phyloP scores from a whole-genome alignment of 2,329 filamentous ascomycete species.

The Penicillium glabrum region DNA sequence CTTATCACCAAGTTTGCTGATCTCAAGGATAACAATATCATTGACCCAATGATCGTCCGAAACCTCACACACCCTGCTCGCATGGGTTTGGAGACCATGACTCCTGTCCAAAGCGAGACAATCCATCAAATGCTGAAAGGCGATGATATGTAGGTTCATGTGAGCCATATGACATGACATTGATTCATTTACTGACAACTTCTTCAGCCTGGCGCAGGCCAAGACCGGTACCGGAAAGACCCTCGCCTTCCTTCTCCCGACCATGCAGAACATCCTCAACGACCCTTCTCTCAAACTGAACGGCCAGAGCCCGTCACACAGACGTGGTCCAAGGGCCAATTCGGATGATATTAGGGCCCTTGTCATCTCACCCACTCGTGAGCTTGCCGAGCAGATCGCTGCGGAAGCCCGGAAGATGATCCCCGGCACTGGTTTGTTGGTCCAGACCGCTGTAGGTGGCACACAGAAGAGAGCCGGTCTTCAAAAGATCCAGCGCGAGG shows the following conservation, averaged over 20 bases:
- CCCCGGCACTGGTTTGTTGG: constrained; percentile 63
- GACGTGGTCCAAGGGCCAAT: constrained; percentile 5
- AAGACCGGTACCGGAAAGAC: constrained; percentile 98
- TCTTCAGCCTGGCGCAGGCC: constrained; percentile 76
- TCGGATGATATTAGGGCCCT: constrained; percentile 57
- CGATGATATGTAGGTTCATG: constrained; percentile 69
- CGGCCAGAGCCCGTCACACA: constrained; percentile 8
- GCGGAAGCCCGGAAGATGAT: constrained; percentile 71
- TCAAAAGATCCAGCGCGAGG: constrained; percentile 64
- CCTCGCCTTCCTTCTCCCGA: constrained; percentile 83
- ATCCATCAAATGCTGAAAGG: constrained; percentile 79
- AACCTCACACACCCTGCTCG: constrained; percentile 61
- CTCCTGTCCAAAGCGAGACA: constrained; percentile 82
- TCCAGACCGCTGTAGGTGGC: constrained; percentile 85
- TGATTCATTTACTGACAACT: constrained; percentile 15
- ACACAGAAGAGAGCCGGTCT: constrained; percentile 74
- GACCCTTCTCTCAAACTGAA: constrained; percentile 58
- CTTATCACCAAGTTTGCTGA: constrained; percentile 41
- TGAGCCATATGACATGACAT: background rate
- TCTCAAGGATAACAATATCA: constrained; percentile 39
- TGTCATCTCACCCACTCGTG: constrained; percentile 63
- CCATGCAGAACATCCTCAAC: constrained; percentile 74
- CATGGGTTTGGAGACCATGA: constrained; percentile 84
- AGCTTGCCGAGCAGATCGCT: constrained; percentile 65
- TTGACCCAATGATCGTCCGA: constrained; percentile 65